These are phyloP conservation scores for Westerdykella ornata DNA, from an alignment of 2,329 filamentous ascomycete genomes.

Conservation along the genomic window DNA sequence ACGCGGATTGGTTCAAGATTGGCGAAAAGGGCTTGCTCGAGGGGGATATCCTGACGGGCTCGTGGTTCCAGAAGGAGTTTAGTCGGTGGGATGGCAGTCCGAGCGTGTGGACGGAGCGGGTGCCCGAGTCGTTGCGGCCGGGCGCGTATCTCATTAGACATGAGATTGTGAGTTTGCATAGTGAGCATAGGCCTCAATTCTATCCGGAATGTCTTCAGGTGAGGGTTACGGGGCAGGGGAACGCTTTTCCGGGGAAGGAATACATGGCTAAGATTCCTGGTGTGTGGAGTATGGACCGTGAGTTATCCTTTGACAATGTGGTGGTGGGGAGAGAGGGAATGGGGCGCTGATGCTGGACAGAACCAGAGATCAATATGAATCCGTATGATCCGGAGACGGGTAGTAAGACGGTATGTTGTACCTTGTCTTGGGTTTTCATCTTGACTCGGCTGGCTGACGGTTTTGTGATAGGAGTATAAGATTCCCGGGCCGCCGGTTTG, in stretches of 20 bases:
- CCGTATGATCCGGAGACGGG: constrained; percentile 17
- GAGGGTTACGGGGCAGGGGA: constrained; percentile 17
- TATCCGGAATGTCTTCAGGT: constrained; percentile 29
- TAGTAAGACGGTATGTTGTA: constrained; percentile 16
- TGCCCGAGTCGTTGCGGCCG: constrained; percentile 15
- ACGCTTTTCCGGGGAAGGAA: constrained; percentile 10
- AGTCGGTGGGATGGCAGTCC: constrained; percentile 20
- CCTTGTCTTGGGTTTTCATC: neutral
- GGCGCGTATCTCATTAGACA: constrained; percentile 25
- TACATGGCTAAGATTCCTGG: constrained; percentile 26
- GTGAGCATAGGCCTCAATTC: constrained; percentile 24
- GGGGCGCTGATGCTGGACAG: constrained; percentile 13
- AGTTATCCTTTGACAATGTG: constrained; percentile 12
- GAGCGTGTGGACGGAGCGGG: constrained; percentile 21
- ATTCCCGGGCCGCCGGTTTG: constrained; percentile 13
- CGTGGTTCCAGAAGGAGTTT: constrained; percentile 25
- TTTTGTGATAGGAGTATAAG: constrained; percentile 9
- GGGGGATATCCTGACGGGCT: constrained; percentile 17
- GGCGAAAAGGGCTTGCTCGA: constrained; percentile 16
- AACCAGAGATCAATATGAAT: constrained; percentile 28
- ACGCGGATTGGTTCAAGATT: constrained; percentile 26
- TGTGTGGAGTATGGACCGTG: constrained; percentile 26
- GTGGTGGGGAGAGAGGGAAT: neutral
- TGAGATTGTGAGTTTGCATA: constrained; percentile 28
- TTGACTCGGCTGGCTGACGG: neutral